Percentiles rank a stretch among this genome's conserved stretches.
Conservation (phyloP, 768 basidiomycete species). For the Lepiota venenata region DNA sequence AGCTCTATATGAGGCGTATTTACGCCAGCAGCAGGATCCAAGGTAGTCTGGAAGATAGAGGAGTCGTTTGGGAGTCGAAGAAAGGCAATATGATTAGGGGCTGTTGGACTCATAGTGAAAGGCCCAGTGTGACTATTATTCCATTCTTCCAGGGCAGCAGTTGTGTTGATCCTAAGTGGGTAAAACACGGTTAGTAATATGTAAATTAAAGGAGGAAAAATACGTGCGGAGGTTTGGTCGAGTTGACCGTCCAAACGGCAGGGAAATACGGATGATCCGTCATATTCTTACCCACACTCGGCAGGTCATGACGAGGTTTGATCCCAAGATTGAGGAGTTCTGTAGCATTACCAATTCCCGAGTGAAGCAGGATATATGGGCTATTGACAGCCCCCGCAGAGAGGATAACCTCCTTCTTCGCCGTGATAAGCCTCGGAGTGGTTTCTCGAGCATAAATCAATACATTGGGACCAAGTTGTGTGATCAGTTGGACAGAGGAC, state of each 20-base stretch:
- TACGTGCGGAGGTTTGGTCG: slow-evolving; percentile 17
- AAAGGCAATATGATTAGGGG: slow-evolving; percentile 19
- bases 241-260: slow-evolving; percentile 24
- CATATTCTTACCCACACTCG: slow-evolving; percentile 27
- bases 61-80: slow-evolving; percentile 18
- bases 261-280: slow-evolving; percentile 23
- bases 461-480: neutral
- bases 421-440: slow-evolving; percentile 19
- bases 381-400: slow-evolving; percentile 32
- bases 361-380: slow-evolving; percentile 28
- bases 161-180: neutral
- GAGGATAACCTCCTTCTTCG: slow-evolving; percentile 51
- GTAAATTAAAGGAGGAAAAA: slow-evolving; percentile 12
- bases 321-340: slow-evolving; percentile 22
- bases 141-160: slow-evolving; percentile 14
- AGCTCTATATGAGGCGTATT: slow-evolving; percentile 16
- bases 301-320: slow-evolving; percentile 19
- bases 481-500: neutral
- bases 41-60: slow-evolving; percentile 13
- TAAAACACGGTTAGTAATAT: neutral
- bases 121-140: slow-evolving; percentile 19
- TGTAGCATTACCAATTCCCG: slow-evolving; percentile 28
- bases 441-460: neutral
- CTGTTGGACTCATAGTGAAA: slow-evolving; percentile 12
- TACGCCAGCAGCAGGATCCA: slow-evolving; percentile 22